Evolutionary conservation across 305 asterid genomes (phyloP).

Genomic region (Rubia tinctorum): DNA sequence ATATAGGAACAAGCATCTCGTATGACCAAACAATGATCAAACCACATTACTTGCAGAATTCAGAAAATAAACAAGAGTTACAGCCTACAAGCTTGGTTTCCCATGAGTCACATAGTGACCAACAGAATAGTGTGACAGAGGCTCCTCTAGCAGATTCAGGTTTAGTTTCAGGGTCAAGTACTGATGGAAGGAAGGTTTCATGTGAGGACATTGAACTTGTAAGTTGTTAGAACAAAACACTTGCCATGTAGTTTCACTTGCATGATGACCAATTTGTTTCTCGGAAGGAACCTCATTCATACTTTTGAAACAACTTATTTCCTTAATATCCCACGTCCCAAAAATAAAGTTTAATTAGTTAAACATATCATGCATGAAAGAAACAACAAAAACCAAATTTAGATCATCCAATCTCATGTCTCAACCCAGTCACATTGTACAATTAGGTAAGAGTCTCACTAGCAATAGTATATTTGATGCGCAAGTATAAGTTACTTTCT

Average conservation of each 20-base stretch:
- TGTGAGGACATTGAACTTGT: no score
- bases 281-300: not conserved
- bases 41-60: conserved; percentile 38
- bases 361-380: no score
- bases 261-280: no score
- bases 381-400: no score
- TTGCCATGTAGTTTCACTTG: not conserved
- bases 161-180: conserved; percentile 82
- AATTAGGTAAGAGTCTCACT: no score
- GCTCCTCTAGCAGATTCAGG: conserved; percentile 74
- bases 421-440: no score
- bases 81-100: conserved; percentile 51
- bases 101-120: conserved; percentile 66
- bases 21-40: conserved; percentile 13
- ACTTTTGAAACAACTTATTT: no score
- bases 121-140: conserved; percentile 50
- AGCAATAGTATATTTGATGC: not conserved
- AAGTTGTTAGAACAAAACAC: no score
- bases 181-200: conserved; percentile 76
- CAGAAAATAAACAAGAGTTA: conserved; percentile 49
- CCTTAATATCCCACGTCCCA: no score
- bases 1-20: not conserved
- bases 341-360: no score
- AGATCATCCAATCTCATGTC: no score
- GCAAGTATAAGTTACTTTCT: not conserved